phyloP scores from a whole-genome alignment of 1,284 basidiomycete genomes.

The Heterobasidion irregulare region DNA sequence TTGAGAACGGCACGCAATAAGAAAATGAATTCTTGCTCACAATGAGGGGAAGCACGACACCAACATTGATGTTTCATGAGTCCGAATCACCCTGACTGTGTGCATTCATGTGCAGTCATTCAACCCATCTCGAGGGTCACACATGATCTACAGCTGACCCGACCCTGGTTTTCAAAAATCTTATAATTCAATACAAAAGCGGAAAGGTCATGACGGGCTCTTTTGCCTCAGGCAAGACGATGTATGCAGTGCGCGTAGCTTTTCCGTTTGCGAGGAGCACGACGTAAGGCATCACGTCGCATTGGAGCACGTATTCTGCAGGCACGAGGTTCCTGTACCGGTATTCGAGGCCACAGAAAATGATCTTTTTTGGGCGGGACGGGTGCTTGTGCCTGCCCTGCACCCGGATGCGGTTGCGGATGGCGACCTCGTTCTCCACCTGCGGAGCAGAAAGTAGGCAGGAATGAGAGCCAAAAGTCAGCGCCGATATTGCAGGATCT shows the following conservation, averaged over 20 bases:
- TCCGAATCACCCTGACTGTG: no score
- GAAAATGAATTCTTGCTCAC: no score
- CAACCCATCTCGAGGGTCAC: no score
- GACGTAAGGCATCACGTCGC: conserved; percentile 88
- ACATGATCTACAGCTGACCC: no score
- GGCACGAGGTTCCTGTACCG: conserved; percentile 67
- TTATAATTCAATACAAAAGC: no score
- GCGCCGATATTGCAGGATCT: not conserved
- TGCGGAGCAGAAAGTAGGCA: conserved; percentile 21
- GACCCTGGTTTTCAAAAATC: no score
- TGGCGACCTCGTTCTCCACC: conserved; percentile 76
- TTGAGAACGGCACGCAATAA: no score
- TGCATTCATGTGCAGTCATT: no score
- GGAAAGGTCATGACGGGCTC: conserved; percentile 15
- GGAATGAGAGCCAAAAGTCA: not conserved
- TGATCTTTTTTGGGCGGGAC: conserved; percentile 68
- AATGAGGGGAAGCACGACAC: no score
- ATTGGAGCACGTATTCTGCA: conserved; percentile 72
- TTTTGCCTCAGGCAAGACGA: conserved; percentile 40
- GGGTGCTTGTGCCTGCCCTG: conserved; percentile 76
- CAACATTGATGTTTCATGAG: no score
- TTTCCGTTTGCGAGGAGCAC: conserved; percentile 74
- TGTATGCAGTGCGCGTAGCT: conserved; percentile 52
- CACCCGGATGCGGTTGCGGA: conserved; percentile 87
- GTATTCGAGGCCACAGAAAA: no score